phyloP scores from a whole-genome alignment of 2,329 filamentous ascomycete species.

The Neonectria faginata region DNA sequence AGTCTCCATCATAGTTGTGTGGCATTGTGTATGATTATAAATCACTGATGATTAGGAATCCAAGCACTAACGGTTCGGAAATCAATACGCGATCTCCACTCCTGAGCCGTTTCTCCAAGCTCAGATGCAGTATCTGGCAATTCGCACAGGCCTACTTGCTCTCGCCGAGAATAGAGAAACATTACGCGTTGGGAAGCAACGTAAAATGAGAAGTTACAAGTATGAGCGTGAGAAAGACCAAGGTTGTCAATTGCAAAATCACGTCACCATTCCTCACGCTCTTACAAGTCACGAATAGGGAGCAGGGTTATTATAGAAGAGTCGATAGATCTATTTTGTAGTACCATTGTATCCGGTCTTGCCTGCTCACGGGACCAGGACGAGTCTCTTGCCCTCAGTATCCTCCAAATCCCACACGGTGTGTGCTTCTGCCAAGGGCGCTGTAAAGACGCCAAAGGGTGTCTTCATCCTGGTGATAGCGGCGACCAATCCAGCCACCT shows the following conservation, averaged over 20 bases:
- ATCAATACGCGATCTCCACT: not conserved
- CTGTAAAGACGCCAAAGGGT: conserved; percentile 17
- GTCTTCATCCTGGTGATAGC: conserved; percentile 17
- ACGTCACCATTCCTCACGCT: too few relatives aligned
- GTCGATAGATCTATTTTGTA: too few relatives aligned
- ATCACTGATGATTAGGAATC: not conserved
- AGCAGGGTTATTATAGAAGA: too few relatives aligned
- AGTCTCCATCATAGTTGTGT: not conserved
- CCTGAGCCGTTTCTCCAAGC: not conserved
- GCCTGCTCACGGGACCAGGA: conserved; percentile 13
- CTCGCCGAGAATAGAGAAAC: not conserved
- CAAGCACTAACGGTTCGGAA: not conserved
- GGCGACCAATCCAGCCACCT: conserved; percentile 10
- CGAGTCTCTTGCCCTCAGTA: conserved; percentile 14
- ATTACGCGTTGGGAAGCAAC: not conserved
- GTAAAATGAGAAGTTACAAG: not conserved
- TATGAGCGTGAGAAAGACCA: not conserved
- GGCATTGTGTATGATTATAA: not conserved
- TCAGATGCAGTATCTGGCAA: not conserved
- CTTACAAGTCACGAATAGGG: too few relatives aligned
- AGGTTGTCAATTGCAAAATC: too few relatives aligned
- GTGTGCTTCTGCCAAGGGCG: conserved; percentile 19
- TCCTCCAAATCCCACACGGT: conserved; percentile 19
- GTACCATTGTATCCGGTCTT: too few relatives aligned
- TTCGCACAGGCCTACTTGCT: not conserved